These are phyloP conservation scores for Tetratostichococcus sp. DNA, from an alignment of 139 green algal species.

Conservation along the genomic window DNA sequence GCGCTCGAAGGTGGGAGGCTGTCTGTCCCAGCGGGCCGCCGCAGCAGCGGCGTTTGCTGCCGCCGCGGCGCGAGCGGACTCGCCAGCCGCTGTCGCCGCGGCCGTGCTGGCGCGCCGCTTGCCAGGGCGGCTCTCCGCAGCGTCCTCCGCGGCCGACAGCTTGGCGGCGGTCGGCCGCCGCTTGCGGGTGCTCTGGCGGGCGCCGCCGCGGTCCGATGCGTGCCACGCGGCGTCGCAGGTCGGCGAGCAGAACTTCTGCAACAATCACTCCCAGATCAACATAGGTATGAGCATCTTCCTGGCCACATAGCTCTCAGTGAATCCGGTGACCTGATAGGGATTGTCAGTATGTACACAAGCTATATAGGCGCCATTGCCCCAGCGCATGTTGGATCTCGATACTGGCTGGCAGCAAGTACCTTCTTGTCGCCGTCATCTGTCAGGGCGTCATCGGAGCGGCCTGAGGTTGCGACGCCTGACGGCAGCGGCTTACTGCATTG, in stretches of 20 bases:
- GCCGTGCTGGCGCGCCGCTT: not conserved
- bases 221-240: not conserved
- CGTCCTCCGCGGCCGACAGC: not conserved
- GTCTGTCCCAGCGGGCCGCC: not conserved
- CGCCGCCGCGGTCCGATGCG: not conserved
- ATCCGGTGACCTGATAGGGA: too few relatives aligned
- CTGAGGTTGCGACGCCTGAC: not conserved
- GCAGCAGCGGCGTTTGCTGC: not conserved
- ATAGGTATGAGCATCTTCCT: not conserved
- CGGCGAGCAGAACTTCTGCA: not conserved
- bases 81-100: not conserved
- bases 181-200: not conserved
- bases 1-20: not conserved
- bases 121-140: not conserved
- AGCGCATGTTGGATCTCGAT: not conserved
- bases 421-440: not conserved
- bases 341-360: too few relatives aligned
- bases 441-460: not conserved
- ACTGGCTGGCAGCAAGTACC: not conserved
- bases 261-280: not conserved
- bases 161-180: not conserved
- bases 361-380: too few relatives aligned
- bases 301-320: too few relatives aligned
- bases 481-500: not conserved
- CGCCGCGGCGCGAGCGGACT: not conserved